Evolutionary conservation across 768 basidiomycete genomes (phyloP), one percentile per base, ranked within the genome.

Genomic region (Trametes cubensis): DNA sequence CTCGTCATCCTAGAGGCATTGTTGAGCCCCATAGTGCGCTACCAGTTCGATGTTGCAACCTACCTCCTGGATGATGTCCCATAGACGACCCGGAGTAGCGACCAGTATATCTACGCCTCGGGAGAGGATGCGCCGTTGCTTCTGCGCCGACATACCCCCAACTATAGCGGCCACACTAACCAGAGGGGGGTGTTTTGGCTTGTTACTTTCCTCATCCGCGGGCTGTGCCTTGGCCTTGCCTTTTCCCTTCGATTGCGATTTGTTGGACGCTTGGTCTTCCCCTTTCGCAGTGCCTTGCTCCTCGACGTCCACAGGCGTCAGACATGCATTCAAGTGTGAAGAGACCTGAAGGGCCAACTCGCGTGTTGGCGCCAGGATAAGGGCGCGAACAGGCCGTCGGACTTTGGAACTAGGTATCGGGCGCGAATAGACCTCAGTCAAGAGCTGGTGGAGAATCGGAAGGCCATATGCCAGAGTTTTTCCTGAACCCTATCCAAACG

Each of bases 301-400:
- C 49, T 77, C 63, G 0, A 74, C 7, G 7, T 67, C 66, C 23
- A 66, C 62, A 10, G 61, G 53, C 23, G 79, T 82, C 1, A 88
- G 73, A 62, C 87, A 86, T 0, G 80, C 81, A 57, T 85, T 87
- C 13, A 99, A 81, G 72, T 98, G 93, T 2, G 88, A 83, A 0
- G 90, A 87, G 8, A 99, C 94, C 75, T 99, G 97, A n/a, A 99
- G 72, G 1, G 97, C 96, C 45, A 99, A 82, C 78, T 99, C 97
- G 64, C 97, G 89, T 0, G 97, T 99, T 0, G 97, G 97, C 2
- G 93, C 87, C 11, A 99, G 79, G 52, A 99, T 85, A 28, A 99
- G 82, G 0, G 93, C 94, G 47, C 86, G 82, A 2, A 95, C 74
- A 6, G 76, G 80, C 55, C 91, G 84, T 68, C 78, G 80, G 50